Evolutionary conservation across 2,329 filamentous ascomycete genomes (phyloP), one percentile per base, ranked within the genome.

Genomic region (Diaporthe aspalathi): DNA sequence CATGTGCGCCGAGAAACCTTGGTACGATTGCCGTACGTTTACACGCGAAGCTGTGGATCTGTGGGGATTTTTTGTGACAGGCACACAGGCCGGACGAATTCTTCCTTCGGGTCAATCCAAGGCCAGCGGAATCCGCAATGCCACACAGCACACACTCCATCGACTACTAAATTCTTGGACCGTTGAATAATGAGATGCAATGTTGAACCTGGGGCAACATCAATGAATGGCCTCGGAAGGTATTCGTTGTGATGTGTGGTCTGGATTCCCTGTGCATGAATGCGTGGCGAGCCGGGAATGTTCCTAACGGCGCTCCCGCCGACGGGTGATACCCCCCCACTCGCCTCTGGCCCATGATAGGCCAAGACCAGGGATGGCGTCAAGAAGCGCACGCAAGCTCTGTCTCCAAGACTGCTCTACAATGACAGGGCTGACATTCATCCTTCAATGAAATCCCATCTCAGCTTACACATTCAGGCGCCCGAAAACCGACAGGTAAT

Each of bases 1-100:
- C n/a, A n/a, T n/a, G n/a, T n/a, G 38, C 24, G 35, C 3, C 27
- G 9, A 29, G 56, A 7, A 22, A 47, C 8, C 3, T 47, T 32
- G 24, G 47, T 63, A 32, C 57, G 40, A 47, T 47, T 47, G 24
- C 57, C 40, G 57, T 63, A 63, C 56, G 38, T 62, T 29, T 29
- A 45, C 22, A 47, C 57, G 40, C 43, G 27, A 49, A 24, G 9
- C 3, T 35, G 43, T 49, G 43, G 43, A 38, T 24, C 43, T 35
- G 27, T 63, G 43, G 43, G 35, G 38, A 4, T 20, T 60, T 54
- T 35, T 20, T 60, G 35, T 35, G 52, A 54, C 29, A 35, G n/a
- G n/a, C 27, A 53, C 52, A 54, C 12, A 54, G 54, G 24, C 54
- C 27, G 12, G 40, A 27, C n/a, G 40, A 20, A 22, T 20, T n/a